phyloP scores from a whole-genome alignment of 2,329 filamentous ascomycete genomes.

The Trichoderma guizhouense region DNA sequence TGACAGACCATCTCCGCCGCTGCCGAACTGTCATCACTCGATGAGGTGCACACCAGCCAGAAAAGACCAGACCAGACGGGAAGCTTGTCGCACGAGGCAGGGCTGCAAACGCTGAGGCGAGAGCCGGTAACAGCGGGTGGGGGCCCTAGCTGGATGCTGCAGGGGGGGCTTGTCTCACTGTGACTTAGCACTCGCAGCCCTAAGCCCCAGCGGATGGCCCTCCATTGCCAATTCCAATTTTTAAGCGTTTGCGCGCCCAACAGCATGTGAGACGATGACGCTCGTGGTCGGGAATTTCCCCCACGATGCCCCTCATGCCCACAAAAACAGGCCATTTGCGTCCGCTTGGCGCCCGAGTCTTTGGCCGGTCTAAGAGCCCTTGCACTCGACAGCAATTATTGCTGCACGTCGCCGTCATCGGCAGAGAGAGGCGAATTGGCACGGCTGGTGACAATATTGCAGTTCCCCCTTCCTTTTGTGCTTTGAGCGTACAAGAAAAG shows the following conservation, averaged over 20 bases:
- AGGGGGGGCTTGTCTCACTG: constrained; percentile 17
- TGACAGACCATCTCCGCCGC: not conserved
- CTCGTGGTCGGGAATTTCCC: constrained; percentile 16
- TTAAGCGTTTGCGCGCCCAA: constrained; percentile 12
- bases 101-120: constrained; percentile 5
- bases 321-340: constrained; percentile 15
- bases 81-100: constrained; percentile 11
- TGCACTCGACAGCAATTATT: not conserved
- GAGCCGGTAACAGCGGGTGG: constrained; percentile 17
- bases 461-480: not conserved
- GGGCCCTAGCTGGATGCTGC: constrained; percentile 7
- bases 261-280: constrained; percentile 19
- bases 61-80: not conserved
- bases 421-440: not conserved
- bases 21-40: constrained; percentile 9
- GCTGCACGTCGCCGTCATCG: constrained; percentile 14
- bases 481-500: not conserved
- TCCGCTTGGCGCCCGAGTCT: constrained; percentile 13
- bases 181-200: constrained; percentile 7
- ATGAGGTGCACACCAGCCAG: not conserved
- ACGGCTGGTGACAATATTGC: not conserved
- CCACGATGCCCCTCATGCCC: constrained; percentile 20
- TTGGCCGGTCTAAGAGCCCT: not conserved
- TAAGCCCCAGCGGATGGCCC: not conserved
- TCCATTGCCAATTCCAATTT: constrained; percentile 9